Evolutionary conservation across 192 early-diverging fungal species (phyloP).

Genomic region (Coemansia sp.): DNA sequence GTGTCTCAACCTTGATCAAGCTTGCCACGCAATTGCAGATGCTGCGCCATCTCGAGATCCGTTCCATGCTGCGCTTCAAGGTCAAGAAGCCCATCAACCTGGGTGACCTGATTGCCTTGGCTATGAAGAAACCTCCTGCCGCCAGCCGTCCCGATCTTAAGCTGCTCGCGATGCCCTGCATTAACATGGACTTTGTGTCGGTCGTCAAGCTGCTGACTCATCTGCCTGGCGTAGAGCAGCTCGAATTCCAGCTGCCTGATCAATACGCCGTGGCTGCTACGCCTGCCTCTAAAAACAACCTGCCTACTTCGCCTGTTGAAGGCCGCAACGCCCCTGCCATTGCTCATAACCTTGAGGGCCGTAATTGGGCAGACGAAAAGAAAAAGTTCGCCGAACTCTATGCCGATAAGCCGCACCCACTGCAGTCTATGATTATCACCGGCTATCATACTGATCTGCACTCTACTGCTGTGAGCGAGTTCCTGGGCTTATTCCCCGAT

Average conservation of each 20-base stretch:
- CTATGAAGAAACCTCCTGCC: conserved; percentile 31
- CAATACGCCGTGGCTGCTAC: conserved; percentile 21
- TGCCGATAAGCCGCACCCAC: conserved; percentile 38
- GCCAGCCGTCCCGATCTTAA: conserved; percentile 35
- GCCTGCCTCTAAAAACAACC: neutral
- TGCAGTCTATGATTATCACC: conserved; percentile 43
- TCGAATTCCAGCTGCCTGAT: conserved; percentile 49
- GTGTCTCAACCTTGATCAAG: conserved; percentile 27
- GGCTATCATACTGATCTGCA: conserved; percentile 49
- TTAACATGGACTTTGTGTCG: conserved; percentile 51
- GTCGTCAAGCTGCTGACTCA: conserved; percentile 30
- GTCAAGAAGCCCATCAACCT: conserved; percentile 36
- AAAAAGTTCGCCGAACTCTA: conserved; percentile 26
- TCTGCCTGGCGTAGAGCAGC: conserved; percentile 46
- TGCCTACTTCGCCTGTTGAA: conserved; percentile 7
- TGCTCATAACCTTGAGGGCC: conserved; percentile 51
- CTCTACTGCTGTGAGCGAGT: conserved; percentile 41
- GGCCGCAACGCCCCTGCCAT: neutral
- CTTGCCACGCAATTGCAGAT: conserved; percentile 41
- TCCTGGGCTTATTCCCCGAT: conserved; percentile 46
- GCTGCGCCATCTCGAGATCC: conserved; percentile 46
- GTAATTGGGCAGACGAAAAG: conserved; percentile 40
- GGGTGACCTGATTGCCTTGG: conserved; percentile 32
- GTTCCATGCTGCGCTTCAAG: conserved; percentile 43
- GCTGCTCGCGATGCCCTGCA: conserved; percentile 34